phyloP scores from a whole-genome alignment of 192 early-diverging fungal genomes.

The Podochytrium sp. region DNA sequence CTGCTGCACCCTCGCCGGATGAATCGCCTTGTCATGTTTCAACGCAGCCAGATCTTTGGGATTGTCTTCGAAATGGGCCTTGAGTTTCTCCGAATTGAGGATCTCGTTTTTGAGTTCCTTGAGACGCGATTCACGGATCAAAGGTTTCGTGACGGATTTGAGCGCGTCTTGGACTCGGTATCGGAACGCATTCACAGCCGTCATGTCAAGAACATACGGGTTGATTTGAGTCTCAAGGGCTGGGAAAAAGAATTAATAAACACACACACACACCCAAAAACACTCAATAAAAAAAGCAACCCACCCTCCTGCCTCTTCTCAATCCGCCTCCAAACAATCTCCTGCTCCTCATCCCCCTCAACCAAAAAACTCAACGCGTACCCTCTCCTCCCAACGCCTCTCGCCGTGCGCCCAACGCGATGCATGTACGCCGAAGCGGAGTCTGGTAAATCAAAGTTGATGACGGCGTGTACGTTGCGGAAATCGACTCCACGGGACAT shows the following conservation, averaged over 20 bases:
- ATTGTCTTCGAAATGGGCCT: constrained; percentile 96
- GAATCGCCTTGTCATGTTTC: constrained; percentile 88
- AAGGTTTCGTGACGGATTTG: constrained; percentile 69
- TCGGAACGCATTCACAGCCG: constrained; percentile 86
- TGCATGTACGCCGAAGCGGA: constrained; percentile 88
- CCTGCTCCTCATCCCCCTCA: constrained; percentile 61
- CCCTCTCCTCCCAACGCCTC: constrained; percentile 83
- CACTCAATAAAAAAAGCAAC: neutral
- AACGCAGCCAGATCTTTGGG: constrained; percentile 89
- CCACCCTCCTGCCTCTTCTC: constrained; percentile 70
- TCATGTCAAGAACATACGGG: constrained; percentile 88
- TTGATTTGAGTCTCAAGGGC: constrained; percentile 55
- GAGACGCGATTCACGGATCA: constrained; percentile 88
- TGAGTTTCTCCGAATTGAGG: constrained; percentile 92
- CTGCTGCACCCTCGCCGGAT: constrained; percentile 77
- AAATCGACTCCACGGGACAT: constrained; percentile 97
- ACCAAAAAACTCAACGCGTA: constrained; percentile 88
- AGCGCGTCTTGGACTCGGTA: constrained; percentile 91
- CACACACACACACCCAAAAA: neutral
- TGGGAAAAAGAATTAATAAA: neutral
- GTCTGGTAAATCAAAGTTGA: constrained; percentile 96
- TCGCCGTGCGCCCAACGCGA: constrained; percentile 93
- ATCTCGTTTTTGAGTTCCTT: constrained; percentile 96
- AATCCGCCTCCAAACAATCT: constrained; percentile 74
- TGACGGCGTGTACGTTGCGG: constrained; percentile 85